Base-by-base conservation (phyloP, 176 grass and related monocot species). In the Cenchrus fungigraminus region DNA sequence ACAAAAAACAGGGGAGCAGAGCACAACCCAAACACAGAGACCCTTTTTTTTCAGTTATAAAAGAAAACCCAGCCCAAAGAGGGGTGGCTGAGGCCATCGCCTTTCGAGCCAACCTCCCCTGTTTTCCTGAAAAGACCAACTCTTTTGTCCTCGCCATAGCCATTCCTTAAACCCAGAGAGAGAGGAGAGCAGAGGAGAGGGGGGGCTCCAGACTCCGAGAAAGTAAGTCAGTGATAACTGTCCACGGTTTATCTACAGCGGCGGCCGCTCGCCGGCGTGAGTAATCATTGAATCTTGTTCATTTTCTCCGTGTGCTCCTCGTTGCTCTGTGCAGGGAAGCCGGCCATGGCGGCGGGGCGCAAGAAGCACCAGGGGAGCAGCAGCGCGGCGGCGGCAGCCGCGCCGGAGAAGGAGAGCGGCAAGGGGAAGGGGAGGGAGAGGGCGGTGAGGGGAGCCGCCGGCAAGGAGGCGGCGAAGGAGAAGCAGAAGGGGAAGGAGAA, bases 131-230 rank as follows among this genome's bases (percentile, higher is more conserved):
- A 71, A 74, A 65, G 60, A 55, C 60, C 12, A 37, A 56, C 66
- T 9, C 62, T 29, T 60, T 16, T 60, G 34, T 78, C 57, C 43
- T 58, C 5, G 31, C 52, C 10, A 2, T 20, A 53, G 13, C 28
- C 73, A 55, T 55, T 75, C 29, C 73, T 75, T 75, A 75, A 75
- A 75, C 29, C 73, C 50, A 34, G 12, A 53, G 51, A 13, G 19
- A 10, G 19, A 11, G 44, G 3, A 44, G 68, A 51, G 12, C 6
- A 1, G 46, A 25, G 45, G 6, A 2, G 42, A 20, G 43, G 40
- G 5, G 67, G 16, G 20, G 19, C 47, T 71, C 20, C 44, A 25
- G 22, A 71, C 69, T 50, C 69, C 69, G 40, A 31, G 71, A 53
- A 16, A 10, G 25, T 46, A 9, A 46, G 45, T 46, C 51, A 19